Conservation (phyloP, 768 basidiomycete genomes). For the Leccinum uliginosum region DNA sequence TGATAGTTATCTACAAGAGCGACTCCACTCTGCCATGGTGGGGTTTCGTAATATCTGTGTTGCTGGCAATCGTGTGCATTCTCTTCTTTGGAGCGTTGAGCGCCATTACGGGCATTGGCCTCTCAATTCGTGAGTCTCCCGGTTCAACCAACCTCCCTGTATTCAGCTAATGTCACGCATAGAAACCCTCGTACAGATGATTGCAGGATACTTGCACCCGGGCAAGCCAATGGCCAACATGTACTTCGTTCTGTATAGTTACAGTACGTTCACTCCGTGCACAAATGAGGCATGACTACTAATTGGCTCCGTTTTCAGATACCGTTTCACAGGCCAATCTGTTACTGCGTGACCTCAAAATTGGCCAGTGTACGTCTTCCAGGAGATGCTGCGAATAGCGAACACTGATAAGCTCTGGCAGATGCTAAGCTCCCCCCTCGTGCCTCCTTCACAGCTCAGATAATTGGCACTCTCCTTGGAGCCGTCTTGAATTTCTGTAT, state of each 20-base stretch:
- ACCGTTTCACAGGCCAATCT: conserved; percentile 46
- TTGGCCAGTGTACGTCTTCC: conserved; percentile 19
- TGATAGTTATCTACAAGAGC: conserved; percentile 51
- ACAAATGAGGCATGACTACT: conserved; percentile 8
- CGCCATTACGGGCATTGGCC: conserved; percentile 39
- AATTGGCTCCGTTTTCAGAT: conserved; percentile 30
- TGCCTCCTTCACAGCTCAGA: conserved; percentile 57
- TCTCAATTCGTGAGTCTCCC: conserved; percentile 20
- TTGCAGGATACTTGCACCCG: conserved; percentile 34
- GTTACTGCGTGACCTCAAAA: conserved; percentile 58
- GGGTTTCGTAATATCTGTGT: conserved; percentile 50
- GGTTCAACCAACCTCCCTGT: neutral
- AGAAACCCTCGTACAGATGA: conserved; percentile 34
- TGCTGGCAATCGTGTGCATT: conserved; percentile 46
- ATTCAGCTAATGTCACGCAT: neutral
- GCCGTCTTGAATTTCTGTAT: conserved; percentile 43
- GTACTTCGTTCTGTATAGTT: conserved; percentile 42
- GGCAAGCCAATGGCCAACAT: conserved; percentile 41
- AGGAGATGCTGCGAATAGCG: conserved; percentile 20
- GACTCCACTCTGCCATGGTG: conserved; percentile 57
- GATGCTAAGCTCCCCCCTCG: conserved; percentile 59
- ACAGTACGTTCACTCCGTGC: conserved; percentile 30
- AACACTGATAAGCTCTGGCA: conserved; percentile 28
- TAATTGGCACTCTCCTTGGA: conserved; percentile 52
- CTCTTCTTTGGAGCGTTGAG: conserved; percentile 52